phyloP scores from a whole-genome alignment of 495 filamentous ascomycete genomes.

The Neurospora hispaniola region DNA sequence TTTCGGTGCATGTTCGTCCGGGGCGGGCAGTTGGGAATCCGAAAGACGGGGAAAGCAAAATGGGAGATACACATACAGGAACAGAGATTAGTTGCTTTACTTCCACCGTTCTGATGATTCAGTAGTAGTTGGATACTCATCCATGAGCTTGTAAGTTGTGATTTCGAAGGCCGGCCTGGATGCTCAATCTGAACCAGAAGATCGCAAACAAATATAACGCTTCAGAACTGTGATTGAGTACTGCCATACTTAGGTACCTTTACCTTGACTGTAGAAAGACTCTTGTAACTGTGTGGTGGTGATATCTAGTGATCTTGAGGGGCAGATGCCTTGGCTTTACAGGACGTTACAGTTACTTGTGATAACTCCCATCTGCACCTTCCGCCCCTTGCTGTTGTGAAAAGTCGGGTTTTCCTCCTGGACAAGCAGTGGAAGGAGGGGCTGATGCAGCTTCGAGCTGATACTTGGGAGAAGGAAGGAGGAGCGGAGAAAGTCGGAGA shows the following conservation, averaged over 20 bases:
- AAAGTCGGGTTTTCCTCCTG: not conserved
- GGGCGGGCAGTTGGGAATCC: not conserved
- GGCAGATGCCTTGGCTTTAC: not conserved
- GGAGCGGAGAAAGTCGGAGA: not conserved
- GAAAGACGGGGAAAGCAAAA: not conserved
- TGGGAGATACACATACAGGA: not conserved
- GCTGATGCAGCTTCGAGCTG: not conserved
- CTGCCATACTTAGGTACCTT: not conserved
- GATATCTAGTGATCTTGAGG: not conserved
- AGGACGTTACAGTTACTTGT: not conserved
- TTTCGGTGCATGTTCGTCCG: not conserved
- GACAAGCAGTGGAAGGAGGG: not conserved
- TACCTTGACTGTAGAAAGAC: not conserved
- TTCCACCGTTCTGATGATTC: not conserved
- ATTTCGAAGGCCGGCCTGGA: not conserved
- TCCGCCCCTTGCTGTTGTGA: not conserved
- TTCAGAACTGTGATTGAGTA: not conserved
- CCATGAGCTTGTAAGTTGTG: not conserved
- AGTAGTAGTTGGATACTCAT: not conserved
- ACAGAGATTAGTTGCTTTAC: not conserved
- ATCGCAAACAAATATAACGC: not conserved
- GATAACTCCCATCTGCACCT: not conserved
- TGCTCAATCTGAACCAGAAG: not conserved
- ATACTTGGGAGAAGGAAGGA: not conserved
- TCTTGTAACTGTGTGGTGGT: not conserved